phyloP scores from a whole-genome alignment of 2,329 filamentous ascomycete species.

The Ophiostoma fasciatum region DNA sequence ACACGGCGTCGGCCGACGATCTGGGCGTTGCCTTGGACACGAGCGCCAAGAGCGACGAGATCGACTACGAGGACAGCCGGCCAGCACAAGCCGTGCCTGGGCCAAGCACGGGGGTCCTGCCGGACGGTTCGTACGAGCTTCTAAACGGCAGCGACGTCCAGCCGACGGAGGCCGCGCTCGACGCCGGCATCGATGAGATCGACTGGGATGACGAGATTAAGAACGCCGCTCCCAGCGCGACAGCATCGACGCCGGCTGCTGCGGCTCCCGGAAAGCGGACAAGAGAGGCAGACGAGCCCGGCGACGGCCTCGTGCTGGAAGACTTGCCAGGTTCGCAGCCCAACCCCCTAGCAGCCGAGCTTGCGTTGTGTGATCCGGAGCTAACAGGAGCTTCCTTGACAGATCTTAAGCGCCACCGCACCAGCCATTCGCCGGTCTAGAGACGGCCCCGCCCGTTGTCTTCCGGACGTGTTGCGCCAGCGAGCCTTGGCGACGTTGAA shows the following conservation, averaged over 20 bases:
- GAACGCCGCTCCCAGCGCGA: slow-evolving; percentile 14
- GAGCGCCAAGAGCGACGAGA: slow-evolving; percentile 22
- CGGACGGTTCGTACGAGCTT: too few relatives aligned
- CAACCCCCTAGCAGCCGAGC: too few relatives aligned
- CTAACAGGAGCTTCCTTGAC: not conserved
- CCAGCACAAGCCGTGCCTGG: too few relatives aligned
- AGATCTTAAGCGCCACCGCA: slow-evolving; percentile 38
- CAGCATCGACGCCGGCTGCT: slow-evolving; percentile 14
- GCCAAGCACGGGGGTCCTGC: too few relatives aligned
- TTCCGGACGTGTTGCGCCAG: too few relatives aligned
- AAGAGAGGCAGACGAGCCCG: slow-evolving; percentile 14
- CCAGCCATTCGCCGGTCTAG: slow-evolving; percentile 9
- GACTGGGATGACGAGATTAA: slow-evolving; percentile 24
- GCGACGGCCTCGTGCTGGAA: slow-evolving; percentile 5
- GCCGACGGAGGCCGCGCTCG: not conserved
- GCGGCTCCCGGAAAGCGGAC: slow-evolving; percentile 18
- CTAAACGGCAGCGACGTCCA: too few relatives aligned
- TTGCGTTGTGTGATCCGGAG: too few relatives aligned
- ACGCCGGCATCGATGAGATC: slow-evolving; percentile 17
- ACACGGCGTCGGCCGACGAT: not conserved
- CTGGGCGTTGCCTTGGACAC: slow-evolving; percentile 1
- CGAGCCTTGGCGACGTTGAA: too few relatives aligned
- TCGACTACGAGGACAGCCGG: slow-evolving; percentile 18
- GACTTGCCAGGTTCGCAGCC: slow-evolving; percentile 26
- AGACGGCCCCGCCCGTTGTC: not conserved